A percentile compares a stretch with the other conserved stretches of the same genome.
phyloP scores from a whole-genome alignment of 2,329 filamentous ascomycete species.

The Aspergillus versicolor region DNA sequence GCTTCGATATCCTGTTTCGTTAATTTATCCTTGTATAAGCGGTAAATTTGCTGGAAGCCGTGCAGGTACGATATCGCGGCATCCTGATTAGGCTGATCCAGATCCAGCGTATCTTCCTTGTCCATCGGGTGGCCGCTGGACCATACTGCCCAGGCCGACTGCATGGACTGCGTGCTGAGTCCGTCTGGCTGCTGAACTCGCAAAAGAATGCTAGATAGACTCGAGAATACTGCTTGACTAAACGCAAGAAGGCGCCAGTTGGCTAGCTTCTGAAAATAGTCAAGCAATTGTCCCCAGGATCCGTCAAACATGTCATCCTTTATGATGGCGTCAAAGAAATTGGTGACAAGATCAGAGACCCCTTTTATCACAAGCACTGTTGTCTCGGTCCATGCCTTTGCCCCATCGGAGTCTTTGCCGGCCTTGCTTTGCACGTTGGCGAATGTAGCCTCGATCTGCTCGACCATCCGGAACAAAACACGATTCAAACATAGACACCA shows the following conservation, averaged over 20 bases:
- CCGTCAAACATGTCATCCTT: slow-evolving; percentile 65
- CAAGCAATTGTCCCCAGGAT: slow-evolving; percentile 74
- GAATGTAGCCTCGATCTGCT: slow-evolving; percentile 62
- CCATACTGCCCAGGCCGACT: slow-evolving; percentile 70
- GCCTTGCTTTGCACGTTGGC: slow-evolving; percentile 14
- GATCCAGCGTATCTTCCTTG: slow-evolving; percentile 41
- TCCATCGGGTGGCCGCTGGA: slow-evolving; percentile 61
- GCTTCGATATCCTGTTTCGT: slow-evolving; percentile 60
- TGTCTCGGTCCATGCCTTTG: slow-evolving; percentile 69
- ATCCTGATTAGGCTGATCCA: slow-evolving; percentile 68
- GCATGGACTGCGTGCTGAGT: slow-evolving; percentile 51
- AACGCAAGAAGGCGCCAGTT: slow-evolving; percentile 66
- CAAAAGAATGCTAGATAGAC: slow-evolving; percentile 61
- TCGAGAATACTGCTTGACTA: slow-evolving; percentile 69
- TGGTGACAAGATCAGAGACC: slow-evolving; percentile 69
- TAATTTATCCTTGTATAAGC: slow-evolving; percentile 66
- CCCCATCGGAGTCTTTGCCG: slow-evolving; percentile 24
- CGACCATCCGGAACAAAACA: slow-evolving; percentile 76
- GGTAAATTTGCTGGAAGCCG: slow-evolving; percentile 74
- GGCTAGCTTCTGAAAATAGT: slow-evolving; percentile 65
- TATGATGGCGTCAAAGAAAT: slow-evolving; percentile 72
- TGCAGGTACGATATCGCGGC: slow-evolving; percentile 83
- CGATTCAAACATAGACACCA: slow-evolving; percentile 82
- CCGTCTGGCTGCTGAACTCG: slow-evolving; percentile 45
- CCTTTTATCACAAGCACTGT: slow-evolving; percentile 72